Conservation (phyloP, 140 eudicot species). For the Anethum foeniculum region DNA sequence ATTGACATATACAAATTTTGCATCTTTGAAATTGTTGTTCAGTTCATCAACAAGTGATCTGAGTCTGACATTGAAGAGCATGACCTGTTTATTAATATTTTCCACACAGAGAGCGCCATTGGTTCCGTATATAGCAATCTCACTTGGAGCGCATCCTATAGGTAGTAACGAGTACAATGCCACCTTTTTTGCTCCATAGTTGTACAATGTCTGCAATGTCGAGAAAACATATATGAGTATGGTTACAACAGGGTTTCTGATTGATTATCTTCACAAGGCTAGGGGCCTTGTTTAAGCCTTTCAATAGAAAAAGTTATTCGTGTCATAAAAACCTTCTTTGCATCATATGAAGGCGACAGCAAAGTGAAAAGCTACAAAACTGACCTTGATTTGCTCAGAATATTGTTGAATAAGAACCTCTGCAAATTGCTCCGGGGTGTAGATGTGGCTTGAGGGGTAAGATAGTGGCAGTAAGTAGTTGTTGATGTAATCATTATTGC, state of each 20-base stretch:
- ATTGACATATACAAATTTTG: slow-evolving; percentile 47
- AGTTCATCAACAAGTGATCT: slow-evolving; percentile 41
- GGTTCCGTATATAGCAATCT: slow-evolving; percentile 21
- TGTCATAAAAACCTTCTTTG: background rate
- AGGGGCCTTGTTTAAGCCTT: background rate
- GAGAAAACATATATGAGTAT: background rate
- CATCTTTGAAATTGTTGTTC: slow-evolving; percentile 36
- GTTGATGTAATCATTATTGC: slow-evolving; percentile 53
- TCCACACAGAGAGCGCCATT: slow-evolving; percentile 36
- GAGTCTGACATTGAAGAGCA: slow-evolving; percentile 39
- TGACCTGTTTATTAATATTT: slow-evolving; percentile 20
- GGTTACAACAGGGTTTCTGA: background rate
- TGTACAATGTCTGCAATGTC: slow-evolving; percentile 35
- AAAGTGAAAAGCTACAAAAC: background rate
- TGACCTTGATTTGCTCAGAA: slow-evolving; percentile 27
- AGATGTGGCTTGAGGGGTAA: slow-evolving; percentile 30
- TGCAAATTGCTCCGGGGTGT: slow-evolving; percentile 39
- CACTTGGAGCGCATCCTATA: slow-evolving; percentile 53
- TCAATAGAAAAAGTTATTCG: too few relatives aligned
- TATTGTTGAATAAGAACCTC: slow-evolving; percentile 39
- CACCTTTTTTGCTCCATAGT: slow-evolving; percentile 49
- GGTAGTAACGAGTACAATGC: slow-evolving; percentile 39
- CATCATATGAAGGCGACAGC: background rate
- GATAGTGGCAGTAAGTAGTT: slow-evolving; percentile 33
- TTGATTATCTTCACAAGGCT: background rate